Evolutionary conservation across 176 grass and related monocot genomes (phyloP).

Genomic region (Musa beccarii): DNA sequence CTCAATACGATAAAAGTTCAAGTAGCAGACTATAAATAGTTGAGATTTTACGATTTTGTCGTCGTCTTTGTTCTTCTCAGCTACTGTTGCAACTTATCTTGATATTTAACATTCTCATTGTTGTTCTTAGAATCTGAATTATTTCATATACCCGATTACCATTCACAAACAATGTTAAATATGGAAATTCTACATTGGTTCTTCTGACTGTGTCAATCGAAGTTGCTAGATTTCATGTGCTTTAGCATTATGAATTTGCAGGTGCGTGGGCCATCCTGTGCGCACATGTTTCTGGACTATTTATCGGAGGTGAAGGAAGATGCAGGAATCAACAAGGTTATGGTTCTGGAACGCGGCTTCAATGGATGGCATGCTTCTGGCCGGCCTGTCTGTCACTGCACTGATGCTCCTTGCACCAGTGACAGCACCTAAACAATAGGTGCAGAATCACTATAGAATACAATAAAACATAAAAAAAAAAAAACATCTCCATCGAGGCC

Average conservation of each 20-base stretch:
- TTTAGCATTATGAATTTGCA: slow-evolving; percentile 25
- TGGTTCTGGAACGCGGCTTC: slow-evolving; percentile 76
- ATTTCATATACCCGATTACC: no score
- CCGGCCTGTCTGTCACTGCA: slow-evolving; percentile 64
- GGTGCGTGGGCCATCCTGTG: slow-evolving; percentile 74
- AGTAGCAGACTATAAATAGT: no score
- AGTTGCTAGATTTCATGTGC: not conserved
- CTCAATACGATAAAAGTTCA: no score
- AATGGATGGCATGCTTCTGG: slow-evolving; percentile 72
- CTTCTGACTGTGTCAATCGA: not conserved
- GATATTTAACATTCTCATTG: not conserved
- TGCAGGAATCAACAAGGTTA: slow-evolving; percentile 37
- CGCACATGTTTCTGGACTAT: slow-evolving; percentile 50
- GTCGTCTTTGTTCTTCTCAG: not conserved
- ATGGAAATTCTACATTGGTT: not conserved
- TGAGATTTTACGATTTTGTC: no score
- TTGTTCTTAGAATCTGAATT: no score
- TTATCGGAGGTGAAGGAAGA: slow-evolving; percentile 48
- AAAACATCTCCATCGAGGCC: not conserved
- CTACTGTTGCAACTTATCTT: not conserved
- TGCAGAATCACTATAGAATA: not conserved
- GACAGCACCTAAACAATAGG: slow-evolving; percentile 13
- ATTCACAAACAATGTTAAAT: not conserved
- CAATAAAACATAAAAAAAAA: not conserved
- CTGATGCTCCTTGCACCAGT: slow-evolving; percentile 51